Percentiles rank a stretch among this genome's conserved stretches.
These are phyloP conservation scores for Leptodontidium sp. DNA, from an alignment of 2,329 filamentous ascomycete species.

Conservation along the genomic window DNA sequence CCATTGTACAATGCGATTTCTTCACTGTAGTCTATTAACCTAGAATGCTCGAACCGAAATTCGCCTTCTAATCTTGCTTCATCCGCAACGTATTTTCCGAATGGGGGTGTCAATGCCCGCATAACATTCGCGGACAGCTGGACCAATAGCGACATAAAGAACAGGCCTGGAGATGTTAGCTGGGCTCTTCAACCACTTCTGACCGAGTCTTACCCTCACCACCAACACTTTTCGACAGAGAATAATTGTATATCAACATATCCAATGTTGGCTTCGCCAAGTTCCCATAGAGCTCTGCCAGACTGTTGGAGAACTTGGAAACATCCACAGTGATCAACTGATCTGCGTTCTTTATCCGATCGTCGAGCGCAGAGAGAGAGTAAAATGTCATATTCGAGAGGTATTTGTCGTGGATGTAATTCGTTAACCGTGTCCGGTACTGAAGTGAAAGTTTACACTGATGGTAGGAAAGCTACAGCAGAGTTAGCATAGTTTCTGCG, in stretches of 20 bases:
- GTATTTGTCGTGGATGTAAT: constrained; percentile 94
- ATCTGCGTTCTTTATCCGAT: constrained; percentile 98
- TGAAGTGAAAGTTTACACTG: constrained; percentile 93
- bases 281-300: constrained; percentile 96
- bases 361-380: constrained; percentile 91
- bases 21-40: constrained; percentile 94
- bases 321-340: constrained; percentile 98
- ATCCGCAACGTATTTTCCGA: constrained; percentile 97
- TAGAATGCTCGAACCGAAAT: constrained; percentile 93
- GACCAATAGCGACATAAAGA: constrained; percentile 94
- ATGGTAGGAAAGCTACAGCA: constrained; percentile 83
- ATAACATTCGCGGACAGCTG: constrained; percentile 91
- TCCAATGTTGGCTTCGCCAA: constrained; percentile 93
- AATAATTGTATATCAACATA: constrained; percentile 97
- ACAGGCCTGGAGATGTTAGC: constrained; percentile 61
- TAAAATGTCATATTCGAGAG: constrained; percentile 98
- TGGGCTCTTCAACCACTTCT: background rate
- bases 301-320: constrained; percentile 92
- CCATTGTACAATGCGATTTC: constrained; percentile 93
- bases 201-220: constrained; percentile 68
- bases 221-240: constrained; percentile 91
- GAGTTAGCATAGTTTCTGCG: constrained; percentile 23
- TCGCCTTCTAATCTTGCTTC: constrained; percentile 95
- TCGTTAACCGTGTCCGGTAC: constrained; percentile 92
- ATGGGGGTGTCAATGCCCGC: constrained; percentile 93